Conservation (phyloP, 495 filamentous ascomycete genomes). For the Neurospora sp. region DNA sequence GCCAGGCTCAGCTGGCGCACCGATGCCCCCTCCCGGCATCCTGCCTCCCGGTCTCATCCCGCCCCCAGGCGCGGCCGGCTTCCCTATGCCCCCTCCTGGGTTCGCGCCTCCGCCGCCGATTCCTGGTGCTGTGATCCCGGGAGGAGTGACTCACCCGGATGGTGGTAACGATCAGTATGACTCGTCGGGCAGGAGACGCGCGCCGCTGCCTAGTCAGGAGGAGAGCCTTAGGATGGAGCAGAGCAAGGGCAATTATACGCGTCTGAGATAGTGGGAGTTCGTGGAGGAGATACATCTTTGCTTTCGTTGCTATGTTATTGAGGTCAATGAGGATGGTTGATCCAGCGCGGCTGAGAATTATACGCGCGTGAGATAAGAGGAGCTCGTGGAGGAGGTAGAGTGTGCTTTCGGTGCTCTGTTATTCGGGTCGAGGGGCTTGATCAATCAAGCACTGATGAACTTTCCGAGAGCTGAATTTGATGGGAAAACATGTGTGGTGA, state of each 20-base stretch:
- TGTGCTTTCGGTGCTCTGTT: too few species aligned
- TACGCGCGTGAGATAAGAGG: too few species aligned
- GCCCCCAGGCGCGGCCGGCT: slow-evolving; percentile 35
- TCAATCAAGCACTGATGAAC: not conserved
- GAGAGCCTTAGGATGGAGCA: slow-evolving; percentile 73
- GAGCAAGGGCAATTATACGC: slow-evolving; percentile 52
- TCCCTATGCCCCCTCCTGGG: slow-evolving; percentile 27
- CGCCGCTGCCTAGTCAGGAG: slow-evolving; percentile 69
- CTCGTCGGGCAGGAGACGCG: slow-evolving; percentile 37
- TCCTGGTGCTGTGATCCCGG: slow-evolving; percentile 20
- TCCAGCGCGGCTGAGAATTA: not conserved
- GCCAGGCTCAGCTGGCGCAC: slow-evolving; percentile 8
- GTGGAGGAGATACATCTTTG: not conserved
- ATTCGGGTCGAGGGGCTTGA: too few species aligned
- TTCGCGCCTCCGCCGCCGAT: slow-evolving; percentile 28
- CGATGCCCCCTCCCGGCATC: slow-evolving; percentile 32
- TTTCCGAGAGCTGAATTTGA: not conserved
- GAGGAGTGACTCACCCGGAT: not conserved
- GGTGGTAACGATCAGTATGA: slow-evolving; percentile 4
- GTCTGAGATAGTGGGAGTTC: slow-evolving; percentile 30
- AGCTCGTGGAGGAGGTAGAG: too few species aligned
- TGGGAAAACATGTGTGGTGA: not conserved
- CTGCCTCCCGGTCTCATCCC: slow-evolving; percentile 43
- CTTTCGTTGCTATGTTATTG: not conserved
- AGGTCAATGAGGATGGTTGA: not conserved